Evolutionary conservation across 208 protist genomes (phyloP).

Genomic region (Trypanosoma congolense): DNA sequence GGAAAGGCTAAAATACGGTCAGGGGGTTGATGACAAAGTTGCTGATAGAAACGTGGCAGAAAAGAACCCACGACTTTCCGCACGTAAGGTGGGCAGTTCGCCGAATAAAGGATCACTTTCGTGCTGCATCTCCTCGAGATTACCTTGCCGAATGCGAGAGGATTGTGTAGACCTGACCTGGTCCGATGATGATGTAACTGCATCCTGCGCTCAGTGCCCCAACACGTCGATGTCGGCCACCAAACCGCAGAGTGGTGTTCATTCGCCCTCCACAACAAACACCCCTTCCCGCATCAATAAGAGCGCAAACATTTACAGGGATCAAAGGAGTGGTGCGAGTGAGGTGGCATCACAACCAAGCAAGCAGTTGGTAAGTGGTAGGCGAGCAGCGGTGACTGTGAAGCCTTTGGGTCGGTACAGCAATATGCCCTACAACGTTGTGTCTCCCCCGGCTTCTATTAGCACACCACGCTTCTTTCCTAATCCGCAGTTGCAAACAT

Average conservation of each 20-base stretch:
- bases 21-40: not conserved
- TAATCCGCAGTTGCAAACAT: conserved; percentile 58
- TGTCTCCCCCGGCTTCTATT: conserved; percentile 12
- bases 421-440: not conserved
- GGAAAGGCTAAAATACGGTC: conserved; percentile 10
- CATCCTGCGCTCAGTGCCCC: not conserved
- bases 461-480: conserved; percentile 22
- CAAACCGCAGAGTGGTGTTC: not conserved
- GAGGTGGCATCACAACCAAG: not conserved
- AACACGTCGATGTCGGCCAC: not conserved
- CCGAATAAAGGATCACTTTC: too few species aligned
- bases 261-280: too few species aligned
- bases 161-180: conserved; percentile 19
- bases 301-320: too few species aligned
- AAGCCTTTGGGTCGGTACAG: not conserved
- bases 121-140: too few species aligned
- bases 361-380: not conserved
- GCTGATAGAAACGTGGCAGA: conserved; percentile 13
- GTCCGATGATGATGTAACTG: conserved; percentile 16
- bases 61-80: too few species aligned
- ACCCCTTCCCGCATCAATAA: too few species aligned
- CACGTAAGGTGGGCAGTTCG: too few species aligned
- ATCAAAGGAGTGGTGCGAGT: too few species aligned
- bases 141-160: too few species aligned
- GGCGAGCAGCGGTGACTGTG: not conserved